Evolutionary conservation across 306 rosid genomes (phyloP).

Genomic region (Glycine latifolia): DNA sequence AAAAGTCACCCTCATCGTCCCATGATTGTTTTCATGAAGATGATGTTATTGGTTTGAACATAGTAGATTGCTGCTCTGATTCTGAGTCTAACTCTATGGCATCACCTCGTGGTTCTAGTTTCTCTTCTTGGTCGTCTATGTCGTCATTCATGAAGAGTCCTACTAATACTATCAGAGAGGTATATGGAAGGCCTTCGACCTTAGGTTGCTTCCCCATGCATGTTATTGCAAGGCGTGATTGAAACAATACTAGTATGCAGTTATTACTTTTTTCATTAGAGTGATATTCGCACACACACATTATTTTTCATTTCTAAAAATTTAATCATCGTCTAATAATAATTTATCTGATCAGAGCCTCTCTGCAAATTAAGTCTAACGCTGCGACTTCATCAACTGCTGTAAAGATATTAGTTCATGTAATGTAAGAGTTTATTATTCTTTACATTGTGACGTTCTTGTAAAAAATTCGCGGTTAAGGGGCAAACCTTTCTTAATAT

Average conservation of each 20-base stretch:
- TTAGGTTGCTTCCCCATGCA: slow-evolving; percentile 67
- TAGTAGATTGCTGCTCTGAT: slow-evolving; percentile 55
- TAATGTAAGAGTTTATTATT: not conserved
- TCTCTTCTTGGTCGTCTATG: slow-evolving; percentile 57
- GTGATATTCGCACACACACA: not conserved
- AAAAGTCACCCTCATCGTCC: slow-evolving; percentile 9
- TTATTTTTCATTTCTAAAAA: slow-evolving; percentile 2
- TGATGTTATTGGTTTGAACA: slow-evolving; percentile 35
- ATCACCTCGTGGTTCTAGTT: slow-evolving; percentile 54
- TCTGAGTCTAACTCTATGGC: slow-evolving; percentile 55
- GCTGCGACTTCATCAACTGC: not conserved
- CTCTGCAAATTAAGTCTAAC: not conserved
- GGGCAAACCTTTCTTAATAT: too few species aligned
- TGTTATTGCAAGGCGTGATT: slow-evolving; percentile 55
- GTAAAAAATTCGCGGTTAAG: too few species aligned
- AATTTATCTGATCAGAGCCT: not conserved
- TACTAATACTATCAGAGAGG: slow-evolving; percentile 27
- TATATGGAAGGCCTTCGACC: slow-evolving; percentile 38
- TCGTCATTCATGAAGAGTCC: too few species aligned
- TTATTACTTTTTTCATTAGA: not conserved
- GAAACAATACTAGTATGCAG: slow-evolving; percentile 1
- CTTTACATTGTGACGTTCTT: not conserved
- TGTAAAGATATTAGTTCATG: not conserved
- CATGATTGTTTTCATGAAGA: slow-evolving; percentile 23
- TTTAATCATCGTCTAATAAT: not conserved